Conservation (phyloP, 805 yeast species). For the Suhomyces sp. region DNA sequence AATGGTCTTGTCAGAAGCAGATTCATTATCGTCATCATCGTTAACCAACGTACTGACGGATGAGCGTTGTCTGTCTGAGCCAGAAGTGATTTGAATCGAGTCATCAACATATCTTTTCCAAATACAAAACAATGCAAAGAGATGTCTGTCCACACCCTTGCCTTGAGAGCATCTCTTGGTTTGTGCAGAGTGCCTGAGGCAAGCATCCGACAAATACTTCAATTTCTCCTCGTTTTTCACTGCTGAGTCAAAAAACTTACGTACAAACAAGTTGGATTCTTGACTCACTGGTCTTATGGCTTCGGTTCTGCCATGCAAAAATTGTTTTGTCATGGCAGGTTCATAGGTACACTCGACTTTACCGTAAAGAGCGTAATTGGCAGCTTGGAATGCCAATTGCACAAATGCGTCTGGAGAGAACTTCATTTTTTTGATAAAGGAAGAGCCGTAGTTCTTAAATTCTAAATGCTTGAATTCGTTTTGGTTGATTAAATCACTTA, state of each 20-base stretch:
- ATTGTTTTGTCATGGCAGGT: constrained; percentile 92
- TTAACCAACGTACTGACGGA: constrained; percentile 15
- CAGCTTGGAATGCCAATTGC: constrained; percentile 91
- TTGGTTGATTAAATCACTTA: constrained; percentile 83
- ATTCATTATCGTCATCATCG: constrained; percentile 16
- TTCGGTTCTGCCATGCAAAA: constrained; percentile 89
- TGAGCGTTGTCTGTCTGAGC: constrained; percentile 13
- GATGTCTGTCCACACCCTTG: constrained; percentile 87
- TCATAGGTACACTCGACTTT: constrained; percentile 92
- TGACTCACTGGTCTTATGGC: constrained; percentile 82
- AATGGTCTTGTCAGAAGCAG: constrained; percentile 30
- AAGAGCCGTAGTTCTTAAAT: constrained; percentile 69
- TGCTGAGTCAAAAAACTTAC: constrained; percentile 73
- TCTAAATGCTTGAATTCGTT: constrained; percentile 83
- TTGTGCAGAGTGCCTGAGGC: constrained; percentile 62
- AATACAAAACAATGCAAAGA: constrained; percentile 81
- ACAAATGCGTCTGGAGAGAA: constrained; percentile 92
- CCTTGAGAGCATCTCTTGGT: constrained; percentile 73
- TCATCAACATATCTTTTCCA: constrained; percentile 65
- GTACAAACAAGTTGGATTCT: constrained; percentile 77
- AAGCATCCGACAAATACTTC: constrained; percentile 61
- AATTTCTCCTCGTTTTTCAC: constrained; percentile 59
- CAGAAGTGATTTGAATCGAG: background rate
- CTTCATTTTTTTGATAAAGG: constrained; percentile 76
- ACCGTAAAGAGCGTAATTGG: constrained; percentile 88